Base-by-base conservation (phyloP, 345 rosid genomes). In the Heritiera littoralis region DNA sequence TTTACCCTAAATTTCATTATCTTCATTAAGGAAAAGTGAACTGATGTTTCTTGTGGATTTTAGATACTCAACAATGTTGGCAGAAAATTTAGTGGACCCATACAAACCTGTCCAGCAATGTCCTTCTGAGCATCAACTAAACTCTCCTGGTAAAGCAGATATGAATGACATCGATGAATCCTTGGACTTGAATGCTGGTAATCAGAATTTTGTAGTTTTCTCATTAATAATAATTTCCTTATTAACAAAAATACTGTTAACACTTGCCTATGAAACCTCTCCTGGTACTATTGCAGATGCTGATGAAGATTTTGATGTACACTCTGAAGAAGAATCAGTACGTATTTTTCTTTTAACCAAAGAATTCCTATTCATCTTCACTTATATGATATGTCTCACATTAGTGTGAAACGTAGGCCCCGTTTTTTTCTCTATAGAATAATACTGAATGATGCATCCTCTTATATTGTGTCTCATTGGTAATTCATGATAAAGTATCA, bases 1-100 rank as follows among this genome's bases (percentile, higher is more conserved):
- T 28, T 54, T 9, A 17, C 45, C 48, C 32, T 30, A 32, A 54
- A 32, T 35, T 54, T 72, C 30, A 35, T 52, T 72, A 52, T 28
- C 63, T 72, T 54, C 63, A 17, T 17, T 35, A 8, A 72, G 48
- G 65, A 28, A 61, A 75, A n/a, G 15, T 45, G 61, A 67, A 75
- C 70, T 77, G 71, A 75, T 40, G 38, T 74, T 72, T 12, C 60
- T 20, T 75, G 30, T 65, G 70, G 1, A 63, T 61, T 82, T 80
- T 74, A 97, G 99, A 89, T 97, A 97, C 90, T 97, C 99, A 73
- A 94, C 98, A 58, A 97, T 97, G 99, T 87, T 97, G 77, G 99
- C 99, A 40, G 99, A 97, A 91, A 97, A 97, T 86, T 87, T 97
- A 77, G 92, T 82, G 79, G 98, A 94, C 73, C 83, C 87, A 45